Base-by-base conservation (phyloP, 2,329 filamentous ascomycete genomes). In the Penicillium hesseltinei region DNA sequence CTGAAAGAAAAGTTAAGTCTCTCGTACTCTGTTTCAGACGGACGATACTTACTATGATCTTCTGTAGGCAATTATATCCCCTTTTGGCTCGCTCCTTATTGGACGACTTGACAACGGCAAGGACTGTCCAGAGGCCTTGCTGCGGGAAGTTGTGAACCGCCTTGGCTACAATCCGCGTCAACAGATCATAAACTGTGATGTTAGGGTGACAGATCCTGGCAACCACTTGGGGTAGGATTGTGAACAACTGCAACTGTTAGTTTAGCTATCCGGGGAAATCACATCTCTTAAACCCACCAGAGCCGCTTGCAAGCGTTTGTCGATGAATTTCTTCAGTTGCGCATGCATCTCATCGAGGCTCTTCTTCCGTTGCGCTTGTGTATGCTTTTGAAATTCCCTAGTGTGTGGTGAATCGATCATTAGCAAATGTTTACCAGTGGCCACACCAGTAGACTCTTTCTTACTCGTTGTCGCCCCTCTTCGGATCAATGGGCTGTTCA, bases 171-270 rank as follows among this genome's bases (percentile, higher is more conserved):
- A 97, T 93, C 35, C 83, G 82, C 52, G 88, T 85, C 7, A 99
- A 78, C 10, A 90, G 80, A 57, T 88, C 85, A 75, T 91, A 95
- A 2, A 96, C 91, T 1, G 86, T 84, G 4, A 75, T 75, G 71
- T 96, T 90, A 1, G 88, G 86, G 75, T 99, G 94, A 45, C 90
- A 90, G 67, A 99, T 97, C 33, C 94, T 88, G n/a, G 93, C 94
- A 56, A 99, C 90, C 60, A 99, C 89, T 74, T 99, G 94, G 5
- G 94, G 90, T 42, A 99, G 80, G 6, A 93, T 86, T 1, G 81
- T 82, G 64, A 81, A 82, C 29, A 81, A 74, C 70, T 80, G 58
- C 45, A 66, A 27, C 43, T 51, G 60, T 71, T 57, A 71, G 65
- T 55, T 55, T 50, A 21, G 46, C 27, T 39, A 31, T 9, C 3